These are phyloP conservation scores for Neurospora cerealis DNA, from an alignment of 495 filamentous ascomycete species.

Conservation along the genomic window DNA sequence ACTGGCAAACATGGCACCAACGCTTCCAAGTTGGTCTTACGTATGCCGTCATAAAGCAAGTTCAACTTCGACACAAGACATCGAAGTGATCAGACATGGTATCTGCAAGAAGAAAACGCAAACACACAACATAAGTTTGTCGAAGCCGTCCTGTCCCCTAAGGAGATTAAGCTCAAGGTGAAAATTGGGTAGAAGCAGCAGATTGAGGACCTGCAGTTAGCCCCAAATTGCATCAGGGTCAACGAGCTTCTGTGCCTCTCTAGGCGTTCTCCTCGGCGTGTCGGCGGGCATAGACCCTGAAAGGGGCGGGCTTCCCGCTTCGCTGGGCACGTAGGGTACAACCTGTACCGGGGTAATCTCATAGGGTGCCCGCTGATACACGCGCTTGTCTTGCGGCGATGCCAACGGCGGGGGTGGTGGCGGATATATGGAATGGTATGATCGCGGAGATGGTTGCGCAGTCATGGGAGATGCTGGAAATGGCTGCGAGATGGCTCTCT, in stretches of 20 bases:
- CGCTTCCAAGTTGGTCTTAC: not conserved
- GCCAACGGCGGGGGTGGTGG: not conserved
- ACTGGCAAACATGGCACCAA: not conserved
- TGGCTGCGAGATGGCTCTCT: conserved; percentile 5
- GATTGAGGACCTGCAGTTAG: not conserved
- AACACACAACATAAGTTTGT: not conserved
- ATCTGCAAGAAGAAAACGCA: not conserved
- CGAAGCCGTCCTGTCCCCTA: not conserved
- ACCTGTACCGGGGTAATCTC: conserved; percentile 1
- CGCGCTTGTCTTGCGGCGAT: conserved; percentile 9
- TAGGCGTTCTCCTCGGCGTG: conserved; percentile 2
- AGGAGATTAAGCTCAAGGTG: not conserved
- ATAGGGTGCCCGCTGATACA: conserved; percentile 9
- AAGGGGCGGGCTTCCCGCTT: not conserved
- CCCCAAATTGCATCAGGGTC: conserved; percentile 10
- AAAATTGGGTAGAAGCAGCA: not conserved
- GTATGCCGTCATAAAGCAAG: not conserved
- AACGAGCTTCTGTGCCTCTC: conserved; percentile 6
- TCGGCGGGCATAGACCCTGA: not conserved
- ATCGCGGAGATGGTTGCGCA: not conserved
- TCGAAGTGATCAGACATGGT: not conserved
- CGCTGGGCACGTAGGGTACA: conserved; percentile 4
- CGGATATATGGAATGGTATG: not conserved
- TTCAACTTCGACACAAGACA: not conserved
- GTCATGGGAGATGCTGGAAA: not conserved